phyloP scores from a whole-genome alignment of 1,284 basidiomycete genomes.

The Uromyces viciae-fabae region DNA sequence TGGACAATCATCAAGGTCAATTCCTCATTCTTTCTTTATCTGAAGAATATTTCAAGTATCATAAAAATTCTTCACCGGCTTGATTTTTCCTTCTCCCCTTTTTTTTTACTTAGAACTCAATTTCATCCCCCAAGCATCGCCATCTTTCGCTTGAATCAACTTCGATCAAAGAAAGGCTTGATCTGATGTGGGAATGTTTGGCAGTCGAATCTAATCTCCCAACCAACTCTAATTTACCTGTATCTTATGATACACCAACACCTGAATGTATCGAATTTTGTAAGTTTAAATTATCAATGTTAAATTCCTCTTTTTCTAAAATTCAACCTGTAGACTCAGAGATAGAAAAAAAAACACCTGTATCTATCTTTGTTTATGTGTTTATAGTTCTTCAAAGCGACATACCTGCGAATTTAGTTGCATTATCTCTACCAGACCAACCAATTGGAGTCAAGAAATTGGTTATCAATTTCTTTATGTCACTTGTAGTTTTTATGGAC shows the following conservation, averaged over 20 bases:
- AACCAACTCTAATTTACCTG: not conserved
- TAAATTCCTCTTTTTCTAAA: not conserved
- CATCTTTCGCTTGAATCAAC: conserved; percentile 26
- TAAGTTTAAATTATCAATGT: not conserved
- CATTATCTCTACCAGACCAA: conserved; percentile 51
- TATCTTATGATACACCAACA: not conserved
- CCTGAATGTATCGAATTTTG: conserved; percentile 44
- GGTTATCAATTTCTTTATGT: conserved; percentile 52
- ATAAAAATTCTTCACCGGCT: not conserved
- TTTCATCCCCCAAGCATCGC: conserved; percentile 33
- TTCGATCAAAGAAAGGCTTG: conserved; percentile 33
- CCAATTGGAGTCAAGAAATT: conserved; percentile 52
- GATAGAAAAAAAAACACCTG: not conserved
- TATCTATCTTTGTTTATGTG: not conserved
- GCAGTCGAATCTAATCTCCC: conserved; percentile 16
- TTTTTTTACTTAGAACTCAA: conserved; percentile 16
- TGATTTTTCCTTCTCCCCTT: not conserved
- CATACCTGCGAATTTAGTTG: conserved; percentile 49
- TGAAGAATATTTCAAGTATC: not conserved
- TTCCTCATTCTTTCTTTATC: not conserved
- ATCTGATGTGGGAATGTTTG: conserved; percentile 37
- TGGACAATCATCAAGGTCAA: conserved; percentile 35
- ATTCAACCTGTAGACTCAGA: not conserved
- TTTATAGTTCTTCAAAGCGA: conserved; percentile 51
- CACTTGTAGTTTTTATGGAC: conserved; percentile 53